Conservation (phyloP, 2,329 filamentous ascomycete genomes). For the Ustulina deusta region DNA sequence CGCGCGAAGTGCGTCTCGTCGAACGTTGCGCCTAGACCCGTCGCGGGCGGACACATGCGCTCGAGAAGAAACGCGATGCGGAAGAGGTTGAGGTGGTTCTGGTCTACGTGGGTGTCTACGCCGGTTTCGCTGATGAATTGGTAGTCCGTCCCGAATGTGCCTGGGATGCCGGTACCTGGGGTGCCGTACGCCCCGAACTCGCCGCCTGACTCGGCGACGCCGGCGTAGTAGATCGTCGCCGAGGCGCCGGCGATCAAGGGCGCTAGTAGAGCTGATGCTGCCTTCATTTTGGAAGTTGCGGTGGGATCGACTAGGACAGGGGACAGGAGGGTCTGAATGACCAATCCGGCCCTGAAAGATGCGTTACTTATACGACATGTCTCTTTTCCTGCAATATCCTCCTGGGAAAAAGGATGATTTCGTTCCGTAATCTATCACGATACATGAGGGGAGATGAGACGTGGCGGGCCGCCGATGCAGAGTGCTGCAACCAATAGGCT, state of each 20-base stretch:
- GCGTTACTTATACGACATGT: slow-evolving; percentile 16
- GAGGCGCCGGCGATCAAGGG: slow-evolving; percentile 47
- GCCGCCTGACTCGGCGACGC: slow-evolving; percentile 60
- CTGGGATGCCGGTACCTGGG: slow-evolving; percentile 60
- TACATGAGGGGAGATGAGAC: neutral
- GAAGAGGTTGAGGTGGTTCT: slow-evolving; percentile 62
- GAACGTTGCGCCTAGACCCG: slow-evolving; percentile 61
- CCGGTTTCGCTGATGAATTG: slow-evolving; percentile 61
- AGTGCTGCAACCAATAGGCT: slow-evolving; percentile 1
- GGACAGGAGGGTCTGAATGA: neutral
- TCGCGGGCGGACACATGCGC: slow-evolving; percentile 61
- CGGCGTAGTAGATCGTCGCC: slow-evolving; percentile 61
- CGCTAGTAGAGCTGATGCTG: slow-evolving; percentile 34
- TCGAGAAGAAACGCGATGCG: slow-evolving; percentile 63
- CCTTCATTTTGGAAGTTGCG: slow-evolving; percentile 40
- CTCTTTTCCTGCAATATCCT: neutral
- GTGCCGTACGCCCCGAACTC: slow-evolving; percentile 61
- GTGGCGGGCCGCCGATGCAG: neutral
- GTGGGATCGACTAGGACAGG: neutral
- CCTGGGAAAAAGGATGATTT: slow-evolving; percentile 16
- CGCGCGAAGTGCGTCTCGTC: slow-evolving; percentile 63
- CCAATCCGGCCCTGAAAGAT: neutral
- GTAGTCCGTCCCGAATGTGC: slow-evolving; percentile 63
- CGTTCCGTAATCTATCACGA: slow-evolving; percentile 21
- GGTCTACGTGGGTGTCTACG: slow-evolving; percentile 59